Conservation (phyloP, 202 grass and related monocot genomes). For the Zoysia matrella region DNA sequence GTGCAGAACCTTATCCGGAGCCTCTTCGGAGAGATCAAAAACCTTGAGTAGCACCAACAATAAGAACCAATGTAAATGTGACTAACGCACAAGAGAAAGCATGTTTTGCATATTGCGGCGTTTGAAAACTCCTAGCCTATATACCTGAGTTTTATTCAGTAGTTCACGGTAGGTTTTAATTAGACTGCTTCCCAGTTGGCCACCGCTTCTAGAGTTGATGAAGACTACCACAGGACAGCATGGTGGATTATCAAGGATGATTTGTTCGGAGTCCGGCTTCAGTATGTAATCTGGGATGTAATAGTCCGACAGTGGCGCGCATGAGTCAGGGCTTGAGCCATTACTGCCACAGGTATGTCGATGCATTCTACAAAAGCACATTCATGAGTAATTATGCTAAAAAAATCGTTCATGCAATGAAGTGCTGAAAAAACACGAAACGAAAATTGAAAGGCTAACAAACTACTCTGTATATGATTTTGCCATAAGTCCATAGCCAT, state of each 20-base stretch:
- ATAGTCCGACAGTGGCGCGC: conserved; percentile 51
- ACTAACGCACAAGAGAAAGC: neutral
- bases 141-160: conserved; percentile 87
- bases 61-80: no score
- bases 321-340: conserved; percentile 23
- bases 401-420: neutral
- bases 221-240: conserved; percentile 88
- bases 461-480: neutral
- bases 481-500: neutral
- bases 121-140: conserved; percentile 16
- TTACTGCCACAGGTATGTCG: conserved; percentile 19
- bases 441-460: neutral
- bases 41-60: no score
- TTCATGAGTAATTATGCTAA: neutral
- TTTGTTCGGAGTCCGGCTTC: conserved; percentile 42
- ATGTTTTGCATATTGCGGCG: conserved; percentile 9
- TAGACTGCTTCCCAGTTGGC: no score
- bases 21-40: no score
- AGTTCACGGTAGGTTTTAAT: conserved; percentile 56
- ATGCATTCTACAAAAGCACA: conserved; percentile 53
- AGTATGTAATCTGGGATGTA: conserved; percentile 13
- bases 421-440: neutral
- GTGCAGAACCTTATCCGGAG: no score
- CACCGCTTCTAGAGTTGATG: no score
- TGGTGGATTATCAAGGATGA: conserved; percentile 27